Percentiles rank a stretch among this genome's conserved stretches.
These are phyloP conservation scores for Salix dunnii DNA, from an alignment of 345 rosid species.

Conservation along the genomic window DNA sequence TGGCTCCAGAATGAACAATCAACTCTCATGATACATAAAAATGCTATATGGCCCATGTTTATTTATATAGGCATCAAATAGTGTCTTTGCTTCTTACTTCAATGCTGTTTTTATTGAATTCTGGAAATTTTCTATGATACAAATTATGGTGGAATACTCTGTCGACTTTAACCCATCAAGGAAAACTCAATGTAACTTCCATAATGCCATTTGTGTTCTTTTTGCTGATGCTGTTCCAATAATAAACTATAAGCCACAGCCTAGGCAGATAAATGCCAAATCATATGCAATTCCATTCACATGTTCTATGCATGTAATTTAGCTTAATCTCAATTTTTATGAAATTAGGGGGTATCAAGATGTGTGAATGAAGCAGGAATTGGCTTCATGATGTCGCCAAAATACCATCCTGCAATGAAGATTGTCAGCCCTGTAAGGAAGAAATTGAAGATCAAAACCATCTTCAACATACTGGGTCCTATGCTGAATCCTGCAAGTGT, in stretches of 20 bases:
- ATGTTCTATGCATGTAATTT: not conserved
- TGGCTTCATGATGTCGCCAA: constrained; percentile 89
- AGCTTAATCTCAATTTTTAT: constrained; percentile 5
- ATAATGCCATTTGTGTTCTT: not conserved
- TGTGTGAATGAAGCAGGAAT: constrained; percentile 86
- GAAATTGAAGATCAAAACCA: constrained; percentile 74
- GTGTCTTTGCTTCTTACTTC: not conserved
- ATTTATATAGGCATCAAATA: not conserved
- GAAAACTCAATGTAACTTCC: not conserved
- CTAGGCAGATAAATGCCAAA: not conserved
- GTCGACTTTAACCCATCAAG: not conserved
- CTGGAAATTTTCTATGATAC: not conserved
- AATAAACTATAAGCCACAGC: not conserved
- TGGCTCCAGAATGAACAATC: not conserved
- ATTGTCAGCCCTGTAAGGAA: constrained; percentile 79
- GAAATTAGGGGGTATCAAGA: constrained; percentile 50
- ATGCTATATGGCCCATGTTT: not conserved
- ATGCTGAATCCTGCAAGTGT: constrained; percentile 88
- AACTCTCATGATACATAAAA: not conserved
- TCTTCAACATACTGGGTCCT: constrained; percentile 87
- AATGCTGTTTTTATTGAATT: not conserved
- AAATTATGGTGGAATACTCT: not conserved
- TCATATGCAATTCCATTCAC: not conserved
- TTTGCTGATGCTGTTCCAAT: not conserved
- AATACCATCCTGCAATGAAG: constrained; percentile 92